Base-by-base conservation (phyloP, 495 filamentous ascomycete species). In the Poronia punctata region DNA sequence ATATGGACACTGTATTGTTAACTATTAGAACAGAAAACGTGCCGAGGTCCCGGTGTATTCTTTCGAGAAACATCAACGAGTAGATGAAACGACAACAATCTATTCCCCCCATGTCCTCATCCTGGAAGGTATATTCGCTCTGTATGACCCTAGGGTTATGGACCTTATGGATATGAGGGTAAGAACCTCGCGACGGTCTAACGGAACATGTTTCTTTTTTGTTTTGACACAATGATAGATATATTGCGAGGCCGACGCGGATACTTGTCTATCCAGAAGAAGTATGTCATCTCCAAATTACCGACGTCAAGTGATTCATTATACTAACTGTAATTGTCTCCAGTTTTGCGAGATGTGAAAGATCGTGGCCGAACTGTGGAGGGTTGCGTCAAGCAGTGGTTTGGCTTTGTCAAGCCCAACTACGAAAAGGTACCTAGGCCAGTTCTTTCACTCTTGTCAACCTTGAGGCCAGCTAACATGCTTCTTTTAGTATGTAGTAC, bases 351-450 rank as follows among this genome's bases (percentile, higher is more conserved):
- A 50, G 89, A 96, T 65, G 84, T 95, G 11, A 74, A 71, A 46
- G 83, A 93, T 50, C 73, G 89, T 50, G 87, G 86, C 6, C 72
- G 89, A 38, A 86, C 93, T 44, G 80, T 96, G 41, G 86, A 95
- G 48, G 92, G 92, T 26, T 89, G 88, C 53, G 89, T 97, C 53
- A 97, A 97, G 61, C 92, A 98, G 62, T 98, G 92, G 92, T 95
- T 95, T 57, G 60, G 60, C 24, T 98, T 82, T 61, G 92, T 98
- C 6, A 98, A 98, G 62, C 92, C 92, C 3, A 96, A 95, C 44
- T 96, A 88, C 49, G 83, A 88, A 41, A 72, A 70, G 56, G 69
- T 62, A n/a, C n/a, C n/a, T n/a, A 57, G 40, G 50, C 28, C 1
- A 21, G 22, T 9, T 14, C 16, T 32, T 37, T 3, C 8, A 3